Evolutionary conservation across 495 filamentous ascomycete species (phyloP).

Genomic region (Aspergillus hancockii): DNA sequence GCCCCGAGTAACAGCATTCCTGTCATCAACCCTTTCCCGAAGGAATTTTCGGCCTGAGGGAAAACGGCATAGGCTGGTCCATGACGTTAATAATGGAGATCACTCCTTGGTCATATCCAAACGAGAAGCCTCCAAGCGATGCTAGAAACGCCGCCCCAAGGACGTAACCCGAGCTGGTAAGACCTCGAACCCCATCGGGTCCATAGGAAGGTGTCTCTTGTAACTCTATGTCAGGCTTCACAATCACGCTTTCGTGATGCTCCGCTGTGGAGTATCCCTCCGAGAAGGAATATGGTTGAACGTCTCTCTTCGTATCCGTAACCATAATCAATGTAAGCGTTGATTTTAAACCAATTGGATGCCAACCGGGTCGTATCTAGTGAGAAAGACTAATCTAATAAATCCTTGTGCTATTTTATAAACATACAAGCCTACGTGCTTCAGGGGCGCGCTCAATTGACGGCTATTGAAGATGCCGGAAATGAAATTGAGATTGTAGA

Average conservation of each 20-base stretch:
- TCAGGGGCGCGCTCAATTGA: too few species aligned
- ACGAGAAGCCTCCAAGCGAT: slow-evolving; percentile 24
- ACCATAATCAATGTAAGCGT: neutral
- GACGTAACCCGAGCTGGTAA: slow-evolving; percentile 17
- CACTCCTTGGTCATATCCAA: slow-evolving; percentile 29
- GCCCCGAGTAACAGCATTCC: slow-evolving; percentile 26
- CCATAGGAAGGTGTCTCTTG: neutral
- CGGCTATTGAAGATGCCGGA: too few species aligned
- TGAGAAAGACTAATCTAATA: too few species aligned
- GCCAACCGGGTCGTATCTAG: too few species aligned
- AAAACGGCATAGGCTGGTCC: slow-evolving; percentile 24
- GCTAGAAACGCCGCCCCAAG: slow-evolving; percentile 24
- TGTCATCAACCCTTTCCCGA: slow-evolving; percentile 23
- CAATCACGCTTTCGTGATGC: neutral
- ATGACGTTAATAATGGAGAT: slow-evolving; percentile 29
- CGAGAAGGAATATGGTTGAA: neutral
- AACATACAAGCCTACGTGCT: too few species aligned
- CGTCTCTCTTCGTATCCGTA: neutral
- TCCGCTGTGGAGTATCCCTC: neutral
- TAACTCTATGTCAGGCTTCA: neutral
- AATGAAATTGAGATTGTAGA: too few species aligned
- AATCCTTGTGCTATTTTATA: too few species aligned
- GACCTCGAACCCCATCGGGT: slow-evolving; percentile 4
- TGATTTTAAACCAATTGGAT: too few species aligned
- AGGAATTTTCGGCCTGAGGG: slow-evolving; percentile 20